Conservation (phyloP, 2,329 filamentous ascomycete species). For the Hypoxylon sp. region DNA sequence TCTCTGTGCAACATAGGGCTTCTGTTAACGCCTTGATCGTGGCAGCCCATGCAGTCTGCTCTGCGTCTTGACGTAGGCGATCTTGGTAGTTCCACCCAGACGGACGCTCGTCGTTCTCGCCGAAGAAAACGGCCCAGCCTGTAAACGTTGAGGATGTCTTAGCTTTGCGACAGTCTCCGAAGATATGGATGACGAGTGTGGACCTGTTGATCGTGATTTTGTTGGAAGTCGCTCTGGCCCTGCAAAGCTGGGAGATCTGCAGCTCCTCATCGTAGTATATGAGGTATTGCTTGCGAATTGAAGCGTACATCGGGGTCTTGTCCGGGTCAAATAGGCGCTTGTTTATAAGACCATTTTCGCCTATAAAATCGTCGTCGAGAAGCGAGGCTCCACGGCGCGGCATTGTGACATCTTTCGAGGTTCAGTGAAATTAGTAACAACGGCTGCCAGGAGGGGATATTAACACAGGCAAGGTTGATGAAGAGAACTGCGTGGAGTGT, state of each 20-base stretch:
- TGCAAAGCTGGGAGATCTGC: background rate
- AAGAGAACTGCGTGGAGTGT: background rate
- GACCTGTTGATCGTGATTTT: background rate
- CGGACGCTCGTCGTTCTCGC: background rate
- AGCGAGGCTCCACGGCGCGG: background rate
- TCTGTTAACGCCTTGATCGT: background rate
- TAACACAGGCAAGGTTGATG: background rate
- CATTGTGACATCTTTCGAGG: background rate
- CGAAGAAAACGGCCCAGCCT: background rate
- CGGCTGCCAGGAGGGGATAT: background rate
- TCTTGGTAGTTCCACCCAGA: background rate
- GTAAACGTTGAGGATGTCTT: too few species aligned
- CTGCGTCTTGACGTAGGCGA: background rate
- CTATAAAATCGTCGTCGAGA: background rate
- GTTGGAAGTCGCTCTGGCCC: background rate
- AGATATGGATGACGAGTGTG: background rate
- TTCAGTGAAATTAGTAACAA: background rate
- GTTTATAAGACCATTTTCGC: background rate
- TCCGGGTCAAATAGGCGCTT: background rate
- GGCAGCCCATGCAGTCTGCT: background rate
- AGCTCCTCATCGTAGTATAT: background rate
- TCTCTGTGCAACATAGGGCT: background rate
- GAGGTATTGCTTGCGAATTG: background rate
- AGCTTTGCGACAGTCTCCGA: background rate
- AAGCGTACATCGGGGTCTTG: background rate